Evolutionary conservation across 1,139 yeast genomes (phyloP), one percentile per base, ranked within the genome.

Genomic region (Yamadazyma epiphylla): DNA sequence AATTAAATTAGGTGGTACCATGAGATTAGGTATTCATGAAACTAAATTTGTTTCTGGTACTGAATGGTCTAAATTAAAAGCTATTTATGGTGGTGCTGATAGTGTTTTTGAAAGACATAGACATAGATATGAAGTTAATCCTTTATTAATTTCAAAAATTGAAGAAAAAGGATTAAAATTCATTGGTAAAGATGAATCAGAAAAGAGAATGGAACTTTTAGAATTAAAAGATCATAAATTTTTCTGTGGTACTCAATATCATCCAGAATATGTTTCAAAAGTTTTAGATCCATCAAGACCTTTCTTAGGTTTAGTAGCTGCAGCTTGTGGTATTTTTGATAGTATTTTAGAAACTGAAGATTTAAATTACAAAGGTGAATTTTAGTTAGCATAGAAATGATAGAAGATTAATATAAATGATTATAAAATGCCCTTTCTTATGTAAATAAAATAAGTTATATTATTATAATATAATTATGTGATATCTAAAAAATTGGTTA

Each of bases 211-310:
- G 95, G 98, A 91, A 65, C 80, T 88, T 38, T 72, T 87, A 38
- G 98, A 91, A 63, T 68, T 88, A 48, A 59, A 65, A 43, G 72
- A 64, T 44, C 97, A 89, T 59, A 94, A 94, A 53, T 91, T 81
- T 67, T 89, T 66, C 54, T 94, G 88, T 49, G 99, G 94, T 45
- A 86, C 96, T 25, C 99, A 91, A 68, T 91, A 89, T 66, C 99
- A 91, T 57, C 99, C 99, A 26, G 99, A 91, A 65, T 91, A 91
- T 60, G 74, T 89, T 46, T 87, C 97, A 27, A 87, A 94, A 63
- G 98, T 94, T 22, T 75, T 91, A 58, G 95, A 87, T 48, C 98
- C 99, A 34, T 88, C 97, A 22, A 77, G 87, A 60, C 99, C 99
- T 34, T 85, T 91, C 67, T 75, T 91, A 55, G 99, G 99, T 33